These are phyloP conservation scores for Apiospora aurea DNA, from an alignment of 2,329 filamentous ascomycete genomes.

Conservation along the genomic window DNA sequence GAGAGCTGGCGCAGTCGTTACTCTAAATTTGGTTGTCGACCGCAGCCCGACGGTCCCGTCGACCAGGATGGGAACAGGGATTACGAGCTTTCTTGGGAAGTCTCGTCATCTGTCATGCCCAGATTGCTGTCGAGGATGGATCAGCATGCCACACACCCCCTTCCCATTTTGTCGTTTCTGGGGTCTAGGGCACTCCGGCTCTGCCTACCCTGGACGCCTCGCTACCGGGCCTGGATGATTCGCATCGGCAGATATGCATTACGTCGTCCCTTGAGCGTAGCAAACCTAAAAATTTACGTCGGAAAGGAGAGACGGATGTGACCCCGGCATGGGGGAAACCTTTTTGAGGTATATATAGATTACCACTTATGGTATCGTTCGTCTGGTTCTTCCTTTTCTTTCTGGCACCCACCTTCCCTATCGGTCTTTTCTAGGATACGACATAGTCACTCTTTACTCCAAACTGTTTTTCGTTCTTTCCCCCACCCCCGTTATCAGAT, in stretches of 20 bases:
- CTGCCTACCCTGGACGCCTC: neutral
- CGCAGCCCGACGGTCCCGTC: constrained; percentile 6
- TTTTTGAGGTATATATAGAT: neutral
- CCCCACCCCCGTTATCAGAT: neutral
- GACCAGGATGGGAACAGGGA: neutral
- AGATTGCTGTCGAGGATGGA: neutral
- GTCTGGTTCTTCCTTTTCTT: neutral
- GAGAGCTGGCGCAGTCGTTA: neutral
- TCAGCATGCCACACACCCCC: neutral
- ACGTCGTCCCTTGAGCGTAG: too few species aligned
- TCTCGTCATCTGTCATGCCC: neutral
- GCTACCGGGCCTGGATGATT: neutral
- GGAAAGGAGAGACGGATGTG: neutral
- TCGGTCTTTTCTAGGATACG: constrained; percentile 16
- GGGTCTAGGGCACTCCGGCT: neutral
- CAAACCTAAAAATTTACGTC: neutral
- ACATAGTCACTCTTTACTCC: neutral
- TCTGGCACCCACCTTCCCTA: constrained; percentile 18
- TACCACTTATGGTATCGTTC: neutral
- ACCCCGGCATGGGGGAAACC: neutral
- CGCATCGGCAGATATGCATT: constrained; percentile 2
- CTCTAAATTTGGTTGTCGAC: neutral
- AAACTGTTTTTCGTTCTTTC: neutral
- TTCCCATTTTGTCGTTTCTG: neutral
- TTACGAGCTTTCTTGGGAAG: neutral